Evolutionary conservation across 371 early-diverging fungal genomes (phyloP).

Genomic region (Thermomucor indicae-seudaticae): DNA sequence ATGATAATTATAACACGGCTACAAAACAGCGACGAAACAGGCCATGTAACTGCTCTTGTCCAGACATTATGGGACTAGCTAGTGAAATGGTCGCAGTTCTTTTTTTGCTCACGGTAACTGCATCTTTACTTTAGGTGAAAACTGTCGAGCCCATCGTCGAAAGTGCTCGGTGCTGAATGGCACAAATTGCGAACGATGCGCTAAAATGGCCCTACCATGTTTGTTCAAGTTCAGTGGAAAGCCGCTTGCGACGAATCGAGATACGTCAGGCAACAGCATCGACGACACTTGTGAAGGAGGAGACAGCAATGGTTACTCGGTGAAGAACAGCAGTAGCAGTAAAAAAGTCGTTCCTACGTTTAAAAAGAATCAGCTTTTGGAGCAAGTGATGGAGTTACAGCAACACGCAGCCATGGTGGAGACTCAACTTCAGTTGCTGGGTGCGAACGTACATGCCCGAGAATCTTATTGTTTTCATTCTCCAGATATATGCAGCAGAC

Average conservation of each 20-base stretch:
- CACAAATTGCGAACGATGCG: constrained; percentile 34
- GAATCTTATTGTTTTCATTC: too few species aligned
- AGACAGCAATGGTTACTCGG: too few species aligned
- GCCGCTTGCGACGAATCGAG: too few species aligned
- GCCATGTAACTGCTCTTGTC: too few species aligned
- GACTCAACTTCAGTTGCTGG: background rate
- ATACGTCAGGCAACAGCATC: constrained; percentile 1
- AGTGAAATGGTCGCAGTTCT: too few species aligned
- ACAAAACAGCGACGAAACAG: background rate
- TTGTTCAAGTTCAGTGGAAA: constrained; percentile 34
- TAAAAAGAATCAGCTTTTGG: background rate
- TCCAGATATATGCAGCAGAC: too few species aligned
- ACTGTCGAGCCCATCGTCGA: constrained; percentile 44
- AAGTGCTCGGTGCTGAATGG: constrained; percentile 34
- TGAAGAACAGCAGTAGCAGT: too few species aligned
- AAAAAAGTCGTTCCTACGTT: background rate
- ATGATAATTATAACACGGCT: too few species aligned
- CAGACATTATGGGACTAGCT: too few species aligned
- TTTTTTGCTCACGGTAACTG: too few species aligned
- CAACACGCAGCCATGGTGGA: background rate
- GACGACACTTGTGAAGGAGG: constrained; percentile 4
- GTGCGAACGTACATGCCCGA: too few species aligned
- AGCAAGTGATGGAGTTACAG: background rate
- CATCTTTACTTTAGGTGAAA: constrained; percentile 30
- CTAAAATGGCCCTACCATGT: constrained; percentile 30